These are phyloP conservation scores for Torulaspora pretoriensis DNA, from an alignment of 1,139 yeast genomes.

Conservation along the genomic window DNA sequence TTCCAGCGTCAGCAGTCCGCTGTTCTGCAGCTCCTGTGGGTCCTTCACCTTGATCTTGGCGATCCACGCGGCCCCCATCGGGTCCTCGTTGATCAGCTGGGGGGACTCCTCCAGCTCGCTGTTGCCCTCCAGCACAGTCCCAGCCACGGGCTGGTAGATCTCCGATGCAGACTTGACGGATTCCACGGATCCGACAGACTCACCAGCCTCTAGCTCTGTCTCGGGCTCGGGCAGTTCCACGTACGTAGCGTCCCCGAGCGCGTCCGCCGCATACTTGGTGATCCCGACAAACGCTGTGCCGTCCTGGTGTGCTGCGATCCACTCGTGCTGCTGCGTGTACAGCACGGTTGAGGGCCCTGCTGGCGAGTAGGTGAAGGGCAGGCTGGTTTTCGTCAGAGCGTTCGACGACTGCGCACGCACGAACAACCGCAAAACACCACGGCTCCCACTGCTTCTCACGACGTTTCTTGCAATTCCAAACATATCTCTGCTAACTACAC, in stretches of 20 bases:
- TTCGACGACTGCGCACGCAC: slow-evolving; percentile 26
- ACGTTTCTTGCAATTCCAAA: slow-evolving; percentile 1
- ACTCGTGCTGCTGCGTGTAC: slow-evolving; percentile 91
- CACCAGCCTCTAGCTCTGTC: slow-evolving; percentile 63
- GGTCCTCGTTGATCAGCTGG: slow-evolving; percentile 76
- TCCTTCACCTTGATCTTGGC: slow-evolving; percentile 50
- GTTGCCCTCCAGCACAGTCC: slow-evolving; percentile 73
- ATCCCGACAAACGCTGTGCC: slow-evolving; percentile 84
- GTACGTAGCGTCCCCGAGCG: slow-evolving; percentile 96
- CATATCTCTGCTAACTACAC: neutral
- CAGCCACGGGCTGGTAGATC: slow-evolving; percentile 82
- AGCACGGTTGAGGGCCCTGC: slow-evolving; percentile 43
- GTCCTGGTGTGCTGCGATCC: slow-evolving; percentile 85
- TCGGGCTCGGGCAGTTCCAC: slow-evolving; percentile 86
- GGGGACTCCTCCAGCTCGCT: slow-evolving; percentile 64
- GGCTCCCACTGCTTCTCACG: neutral
- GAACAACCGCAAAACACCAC: slow-evolving; percentile 13
- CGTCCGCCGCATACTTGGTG: slow-evolving; percentile 92
- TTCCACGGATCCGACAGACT: slow-evolving; percentile 87
- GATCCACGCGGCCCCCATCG: slow-evolving; percentile 93
- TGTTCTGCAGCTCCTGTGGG: slow-evolving; percentile 33
- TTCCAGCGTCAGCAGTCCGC: slow-evolving; percentile 48
- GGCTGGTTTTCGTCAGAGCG: slow-evolving; percentile 30
- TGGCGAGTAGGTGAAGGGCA: slow-evolving; percentile 33
- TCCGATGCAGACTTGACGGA: slow-evolving; percentile 93